Conservation (phyloP, 352 stramenopile species). For the Pythium angustatum region DNA sequence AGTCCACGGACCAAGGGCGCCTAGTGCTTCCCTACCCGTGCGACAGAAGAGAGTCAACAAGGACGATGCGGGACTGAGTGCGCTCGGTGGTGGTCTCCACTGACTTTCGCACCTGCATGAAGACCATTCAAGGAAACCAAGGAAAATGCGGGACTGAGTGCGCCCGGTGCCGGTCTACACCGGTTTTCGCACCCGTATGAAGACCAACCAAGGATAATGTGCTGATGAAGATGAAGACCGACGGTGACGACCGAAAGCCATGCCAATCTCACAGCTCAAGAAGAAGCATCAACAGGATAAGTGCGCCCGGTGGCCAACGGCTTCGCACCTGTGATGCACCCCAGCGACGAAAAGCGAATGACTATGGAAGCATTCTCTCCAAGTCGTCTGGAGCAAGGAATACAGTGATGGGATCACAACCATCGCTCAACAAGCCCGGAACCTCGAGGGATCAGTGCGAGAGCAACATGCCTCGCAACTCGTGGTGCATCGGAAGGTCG, state of each 20-base stretch:
- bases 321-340: not conserved
- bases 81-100: not conserved
- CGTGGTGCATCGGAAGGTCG: no score
- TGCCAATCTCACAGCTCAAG: not conserved
- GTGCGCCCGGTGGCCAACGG: slow-evolving; percentile 1
- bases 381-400: no score
- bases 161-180: not conserved
- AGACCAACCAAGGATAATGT: not conserved
- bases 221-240: not conserved
- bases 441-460: no score
- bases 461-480: no score
- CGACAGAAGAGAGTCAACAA: not conserved
- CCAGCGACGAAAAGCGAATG: not conserved
- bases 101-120: not conserved
- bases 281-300: not conserved
- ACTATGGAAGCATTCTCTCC: no score
- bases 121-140: not conserved
- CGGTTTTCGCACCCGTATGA: not conserved
- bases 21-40: not conserved
- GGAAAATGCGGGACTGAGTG: not conserved
- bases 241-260: no score
- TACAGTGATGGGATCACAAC: no score
- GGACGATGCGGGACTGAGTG: not conserved
- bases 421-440: no score
- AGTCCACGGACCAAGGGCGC: not conserved